Base-by-base conservation (phyloP, 202 grass and related monocot genomes). In the Elaeis oleifera region DNA sequence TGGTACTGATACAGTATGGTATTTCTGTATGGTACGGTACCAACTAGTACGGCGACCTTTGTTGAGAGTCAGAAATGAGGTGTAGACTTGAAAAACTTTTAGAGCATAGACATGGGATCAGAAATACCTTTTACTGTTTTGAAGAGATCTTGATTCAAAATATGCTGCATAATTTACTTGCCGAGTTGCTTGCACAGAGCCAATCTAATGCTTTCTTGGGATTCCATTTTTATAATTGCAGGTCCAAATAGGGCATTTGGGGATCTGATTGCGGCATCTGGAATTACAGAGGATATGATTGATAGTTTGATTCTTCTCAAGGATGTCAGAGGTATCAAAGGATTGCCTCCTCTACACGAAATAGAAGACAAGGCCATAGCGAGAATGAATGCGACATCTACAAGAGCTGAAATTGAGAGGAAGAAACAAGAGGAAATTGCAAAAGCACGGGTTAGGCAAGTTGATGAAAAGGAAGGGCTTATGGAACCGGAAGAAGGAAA, bases 221-320 rank as follows among this genome's bases (percentile, higher is more conserved):
- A 15, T 21, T 3, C 3, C 3, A 67, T 67, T 61, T 74, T 22
- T 18, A 49, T 51, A 31, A 51, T 78, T 77, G 51, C 82, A 97
- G 92, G 88, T 72, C 88, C 82, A 14, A 81, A 92, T 68, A 71
- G 68, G 55, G 84, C 92, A 64, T 97, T 97, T 70, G 92, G 92
- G 53, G 88, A 97, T 81, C 78, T 89, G n/a, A 75, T 89, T 60
- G 75, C 64, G 1, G 62, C 69, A 71, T 92, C 92, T 56, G 82
- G 82, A 23, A 91, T 92, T 60, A 92, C 84, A 2, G 84, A 97
- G 36, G 84, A 61, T 61, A 89, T 97, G 92, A 88, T 97, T 23
- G 84, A 89, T 69, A 86, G 87, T 85, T 76, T 97, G 77, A 92
- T 97, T 85, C 84, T 97, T 25, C 73, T 92, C 31, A 97, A 89